Percentiles rank a stretch among this genome's conserved stretches.
Conservation (phyloP, 257 asterid genomes). For the Solanum arcanum region DNA sequence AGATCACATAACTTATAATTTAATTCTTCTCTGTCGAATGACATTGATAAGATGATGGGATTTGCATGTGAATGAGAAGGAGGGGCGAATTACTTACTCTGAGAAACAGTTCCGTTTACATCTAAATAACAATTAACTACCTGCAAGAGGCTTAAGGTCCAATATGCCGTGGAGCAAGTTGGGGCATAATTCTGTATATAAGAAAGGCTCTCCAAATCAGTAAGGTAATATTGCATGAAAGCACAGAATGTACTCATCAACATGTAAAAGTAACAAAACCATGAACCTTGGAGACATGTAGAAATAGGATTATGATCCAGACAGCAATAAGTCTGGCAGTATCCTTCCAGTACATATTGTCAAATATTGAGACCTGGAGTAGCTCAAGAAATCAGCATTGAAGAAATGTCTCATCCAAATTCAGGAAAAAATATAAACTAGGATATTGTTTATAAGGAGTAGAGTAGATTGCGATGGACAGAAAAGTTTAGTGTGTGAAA, state of each 20-base stretch:
- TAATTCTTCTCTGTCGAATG: neutral
- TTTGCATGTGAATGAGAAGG: neutral
- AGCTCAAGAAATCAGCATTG: neutral
- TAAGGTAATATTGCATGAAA: neutral
- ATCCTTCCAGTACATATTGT: conserved; percentile 42
- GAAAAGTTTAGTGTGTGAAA: neutral
- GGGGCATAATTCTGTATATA: conserved; percentile 26
- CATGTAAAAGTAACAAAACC: neutral
- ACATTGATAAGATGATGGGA: neutral
- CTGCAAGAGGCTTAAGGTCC: conserved; percentile 41
- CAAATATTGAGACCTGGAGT: conserved; percentile 22
- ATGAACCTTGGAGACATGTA: conserved; percentile 39
- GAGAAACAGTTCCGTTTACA: neutral
- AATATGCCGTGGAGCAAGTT: conserved; percentile 35
- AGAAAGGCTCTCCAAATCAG: neutral
- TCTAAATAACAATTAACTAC: conserved; percentile 8
- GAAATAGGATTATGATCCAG: conserved; percentile 37
- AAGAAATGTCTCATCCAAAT: neutral
- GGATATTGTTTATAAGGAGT: neutral
- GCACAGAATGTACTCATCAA: neutral
- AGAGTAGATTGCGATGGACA: neutral
- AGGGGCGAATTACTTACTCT: neutral
- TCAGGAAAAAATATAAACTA: neutral
- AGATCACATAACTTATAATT: neutral
- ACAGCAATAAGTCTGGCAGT: conserved; percentile 29